phyloP scores from a whole-genome alignment of 768 basidiomycete genomes.

The Trametes punicea region DNA sequence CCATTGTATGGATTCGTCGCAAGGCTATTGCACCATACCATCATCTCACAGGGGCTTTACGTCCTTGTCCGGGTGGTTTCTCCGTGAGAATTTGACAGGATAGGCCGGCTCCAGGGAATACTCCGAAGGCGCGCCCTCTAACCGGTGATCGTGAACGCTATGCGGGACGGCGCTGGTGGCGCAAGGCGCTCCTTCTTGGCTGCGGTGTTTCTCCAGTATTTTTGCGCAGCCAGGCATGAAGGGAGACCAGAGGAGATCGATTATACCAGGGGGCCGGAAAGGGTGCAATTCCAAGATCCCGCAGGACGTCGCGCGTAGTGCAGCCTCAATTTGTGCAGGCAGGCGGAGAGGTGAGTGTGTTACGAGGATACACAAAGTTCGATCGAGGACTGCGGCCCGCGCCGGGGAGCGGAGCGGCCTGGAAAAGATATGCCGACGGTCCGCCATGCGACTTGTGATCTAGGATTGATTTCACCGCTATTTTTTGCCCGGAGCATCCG shows the following conservation, averaged over 20 bases:
- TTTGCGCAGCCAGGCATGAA: neutral
- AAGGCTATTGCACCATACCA: too few relatives aligned
- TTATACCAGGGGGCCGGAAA: neutral
- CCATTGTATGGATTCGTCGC: too few relatives aligned
- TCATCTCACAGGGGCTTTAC: neutral
- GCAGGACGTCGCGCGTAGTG: neutral
- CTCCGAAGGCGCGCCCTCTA: neutral
- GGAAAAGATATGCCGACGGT: neutral
- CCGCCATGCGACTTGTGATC: constrained; percentile 10
- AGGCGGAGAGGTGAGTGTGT: neutral
- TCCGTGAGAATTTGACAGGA: constrained; percentile 13
- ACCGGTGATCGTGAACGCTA: neutral
- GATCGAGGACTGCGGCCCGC: neutral
- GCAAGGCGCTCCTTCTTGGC: constrained; percentile 1
- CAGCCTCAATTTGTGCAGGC: neutral
- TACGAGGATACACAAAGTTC: neutral
- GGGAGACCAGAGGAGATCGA: neutral
- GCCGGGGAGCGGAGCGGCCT: neutral
- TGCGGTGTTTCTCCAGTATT: constrained; percentile 15
- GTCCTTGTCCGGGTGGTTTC: constrained; percentile 2
- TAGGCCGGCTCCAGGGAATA: neutral
- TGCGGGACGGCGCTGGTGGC: constrained; percentile 2
- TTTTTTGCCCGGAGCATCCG: neutral
- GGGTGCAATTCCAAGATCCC: too few relatives aligned
- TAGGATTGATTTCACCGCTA: constrained; percentile 1